These are phyloP conservation scores for Taphrina betulina DNA, from an alignment of 1,139 yeast genomes.

Conservation along the genomic window DNA sequence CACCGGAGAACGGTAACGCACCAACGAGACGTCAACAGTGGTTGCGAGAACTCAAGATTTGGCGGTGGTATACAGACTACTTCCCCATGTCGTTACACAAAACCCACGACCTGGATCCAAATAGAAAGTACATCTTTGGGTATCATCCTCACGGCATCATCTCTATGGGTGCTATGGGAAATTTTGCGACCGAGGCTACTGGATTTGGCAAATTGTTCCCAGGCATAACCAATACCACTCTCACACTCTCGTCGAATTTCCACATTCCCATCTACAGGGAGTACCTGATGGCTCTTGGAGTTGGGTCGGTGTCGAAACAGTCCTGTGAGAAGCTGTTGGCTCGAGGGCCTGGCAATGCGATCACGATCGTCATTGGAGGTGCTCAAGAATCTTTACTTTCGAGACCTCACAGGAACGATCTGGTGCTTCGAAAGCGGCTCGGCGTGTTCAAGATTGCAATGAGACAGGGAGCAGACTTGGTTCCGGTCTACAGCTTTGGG, in stretches of 20 bases:
- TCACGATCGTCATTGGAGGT: constrained; percentile 91
- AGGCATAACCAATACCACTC: constrained; percentile 71
- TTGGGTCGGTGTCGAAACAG: constrained; percentile 76
- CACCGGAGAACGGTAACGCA: constrained; percentile 21
- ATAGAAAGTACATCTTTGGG: constrained; percentile 33
- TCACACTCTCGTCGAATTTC: constrained; percentile 83
- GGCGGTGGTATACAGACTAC: constrained; percentile 58
- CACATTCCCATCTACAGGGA: constrained; percentile 86
- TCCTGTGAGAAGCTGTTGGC: constrained; percentile 66
- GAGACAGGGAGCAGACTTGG: constrained; percentile 71
- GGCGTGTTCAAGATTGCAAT: constrained; percentile 89
- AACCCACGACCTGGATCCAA: constrained; percentile 70
- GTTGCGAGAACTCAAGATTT: constrained; percentile 25
- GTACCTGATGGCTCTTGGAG: constrained; percentile 74
- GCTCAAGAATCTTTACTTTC: constrained; percentile 85
- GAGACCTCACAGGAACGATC: constrained; percentile 57
- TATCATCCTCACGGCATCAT: constrained; percentile 97
- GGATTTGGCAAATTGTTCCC: constrained; percentile 70
- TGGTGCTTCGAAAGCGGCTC: constrained; percentile 73
- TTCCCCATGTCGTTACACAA: constrained; percentile 79
- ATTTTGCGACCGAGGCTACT: constrained; percentile 74
- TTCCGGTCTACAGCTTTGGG: constrained; percentile 90
- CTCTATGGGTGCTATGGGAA: constrained; percentile 88
- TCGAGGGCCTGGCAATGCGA: constrained; percentile 64
- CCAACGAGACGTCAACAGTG: constrained; percentile 20